phyloP scores from a whole-genome alignment of 2,329 filamentous ascomycete species.

The Hypoxylon sp. region DNA sequence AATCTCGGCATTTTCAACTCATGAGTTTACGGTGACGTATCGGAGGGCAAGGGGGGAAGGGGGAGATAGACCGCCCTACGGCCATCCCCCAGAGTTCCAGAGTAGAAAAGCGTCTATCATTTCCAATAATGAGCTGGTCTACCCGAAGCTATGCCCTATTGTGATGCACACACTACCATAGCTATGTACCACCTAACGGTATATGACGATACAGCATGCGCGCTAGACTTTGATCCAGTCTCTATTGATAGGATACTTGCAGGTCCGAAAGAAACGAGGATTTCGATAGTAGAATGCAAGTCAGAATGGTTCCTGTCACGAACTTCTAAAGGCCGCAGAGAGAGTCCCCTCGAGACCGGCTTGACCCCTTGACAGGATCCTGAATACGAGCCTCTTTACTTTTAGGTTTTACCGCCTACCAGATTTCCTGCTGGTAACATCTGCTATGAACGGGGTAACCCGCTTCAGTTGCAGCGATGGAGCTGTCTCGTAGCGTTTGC shows the following conservation, averaged over 20 bases:
- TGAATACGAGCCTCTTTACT: conserved; percentile 38
- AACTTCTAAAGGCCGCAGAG: conserved; percentile 21
- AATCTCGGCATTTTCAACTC: conserved; percentile 25
- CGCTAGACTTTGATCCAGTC: conserved; percentile 1
- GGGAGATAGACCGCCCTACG: conserved; percentile 29
- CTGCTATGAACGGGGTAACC: conserved; percentile 25
- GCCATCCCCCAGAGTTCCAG: conserved; percentile 23
- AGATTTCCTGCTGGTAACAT: conserved; percentile 26
- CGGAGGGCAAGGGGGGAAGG: conserved; percentile 15
- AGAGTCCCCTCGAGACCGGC: background rate
- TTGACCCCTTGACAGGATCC: conserved; percentile 13
- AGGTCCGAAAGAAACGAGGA: conserved; percentile 19
- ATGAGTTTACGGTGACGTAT: conserved; percentile 33
- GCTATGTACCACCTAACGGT: conserved; percentile 1
- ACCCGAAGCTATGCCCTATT: conserved; percentile 36
- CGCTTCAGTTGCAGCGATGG: conserved; percentile 24
- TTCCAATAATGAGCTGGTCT: conserved; percentile 27
- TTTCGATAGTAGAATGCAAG: conserved; percentile 22
- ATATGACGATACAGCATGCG: conserved; percentile 16
- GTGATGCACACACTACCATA: conserved; percentile 10
- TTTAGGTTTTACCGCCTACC: conserved; percentile 18
- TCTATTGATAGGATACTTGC: conserved; percentile 20
- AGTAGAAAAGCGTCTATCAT: conserved; percentile 28
- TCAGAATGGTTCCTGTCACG: conserved; percentile 25
- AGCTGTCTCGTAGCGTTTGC: conserved; percentile 29